phyloP scores from a whole-genome alignment of 1,139 yeast species.

The Suhomyces bribrorum region DNA sequence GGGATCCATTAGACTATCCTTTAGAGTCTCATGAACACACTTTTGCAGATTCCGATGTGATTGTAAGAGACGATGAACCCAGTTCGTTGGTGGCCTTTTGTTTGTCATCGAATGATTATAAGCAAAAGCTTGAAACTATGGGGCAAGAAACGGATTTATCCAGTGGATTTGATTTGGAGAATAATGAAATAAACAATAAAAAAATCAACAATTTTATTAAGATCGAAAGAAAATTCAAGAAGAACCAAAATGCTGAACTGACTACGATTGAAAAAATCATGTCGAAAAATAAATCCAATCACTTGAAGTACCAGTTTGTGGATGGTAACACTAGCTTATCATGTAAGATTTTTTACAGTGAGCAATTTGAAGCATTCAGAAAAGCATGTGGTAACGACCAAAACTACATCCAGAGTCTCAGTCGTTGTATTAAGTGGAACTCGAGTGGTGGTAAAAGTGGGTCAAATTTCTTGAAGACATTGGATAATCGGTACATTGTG shows the following conservation, averaged over 20 bases:
- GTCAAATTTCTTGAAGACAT: slow-evolving; percentile 85
- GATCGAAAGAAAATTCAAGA: slow-evolving; percentile 48
- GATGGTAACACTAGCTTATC: slow-evolving; percentile 83
- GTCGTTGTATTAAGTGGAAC: slow-evolving; percentile 94
- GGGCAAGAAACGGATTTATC: slow-evolving; percentile 25
- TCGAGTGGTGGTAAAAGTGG: slow-evolving; percentile 97
- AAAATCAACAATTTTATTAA: slow-evolving; percentile 42
- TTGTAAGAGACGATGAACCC: slow-evolving; percentile 96
- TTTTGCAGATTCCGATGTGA: slow-evolving; percentile 90
- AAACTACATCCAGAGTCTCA: slow-evolving; percentile 80
- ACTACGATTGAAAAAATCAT: slow-evolving; percentile 60
- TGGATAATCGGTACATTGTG: slow-evolving; percentile 85
- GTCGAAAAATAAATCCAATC: slow-evolving; percentile 83
- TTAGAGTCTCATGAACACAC: slow-evolving; percentile 80
- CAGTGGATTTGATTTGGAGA: slow-evolving; percentile 20
- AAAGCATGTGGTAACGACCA: slow-evolving; percentile 78
- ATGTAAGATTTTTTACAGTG: slow-evolving; percentile 93
- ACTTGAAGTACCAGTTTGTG: slow-evolving; percentile 85
- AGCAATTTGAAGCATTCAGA: slow-evolving; percentile 93
- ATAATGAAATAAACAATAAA: slow-evolving; percentile 33
- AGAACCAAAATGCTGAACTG: slow-evolving; percentile 26
- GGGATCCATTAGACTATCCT: slow-evolving; percentile 93
- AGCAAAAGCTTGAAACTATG: slow-evolving; percentile 56
- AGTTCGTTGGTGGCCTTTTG: slow-evolving; percentile 93
- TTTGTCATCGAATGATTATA: slow-evolving; percentile 79